Evolutionary conservation across 768 basidiomycete genomes (phyloP).

Genomic region (Sporobolomyces pararoseus): DNA sequence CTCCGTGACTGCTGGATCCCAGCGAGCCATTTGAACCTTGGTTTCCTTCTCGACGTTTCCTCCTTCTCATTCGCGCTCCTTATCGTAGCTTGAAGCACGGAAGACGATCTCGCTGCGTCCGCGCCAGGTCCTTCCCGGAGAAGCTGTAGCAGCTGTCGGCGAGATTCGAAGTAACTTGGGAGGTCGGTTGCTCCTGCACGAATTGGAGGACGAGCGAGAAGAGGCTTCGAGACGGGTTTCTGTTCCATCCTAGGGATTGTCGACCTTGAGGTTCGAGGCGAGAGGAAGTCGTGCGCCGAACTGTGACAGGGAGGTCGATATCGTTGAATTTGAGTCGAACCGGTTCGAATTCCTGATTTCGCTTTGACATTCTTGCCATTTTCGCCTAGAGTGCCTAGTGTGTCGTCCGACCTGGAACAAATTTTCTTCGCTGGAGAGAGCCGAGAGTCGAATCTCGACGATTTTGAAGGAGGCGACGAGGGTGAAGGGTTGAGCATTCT

Average conservation of each 20-base stretch:
- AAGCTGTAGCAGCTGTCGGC: background rate
- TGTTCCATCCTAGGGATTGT: too few species aligned
- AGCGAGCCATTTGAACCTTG: background rate
- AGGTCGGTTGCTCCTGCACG: background rate
- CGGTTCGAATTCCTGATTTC: too few species aligned
- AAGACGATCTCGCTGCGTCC: background rate
- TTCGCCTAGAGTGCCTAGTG: too few species aligned
- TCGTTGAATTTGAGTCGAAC: background rate
- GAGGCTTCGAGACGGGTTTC: background rate
- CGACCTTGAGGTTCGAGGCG: background rate
- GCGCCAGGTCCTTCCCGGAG: background rate
- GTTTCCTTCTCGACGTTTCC: background rate
- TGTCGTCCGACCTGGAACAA: too few species aligned
- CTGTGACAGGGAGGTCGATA: too few species aligned
- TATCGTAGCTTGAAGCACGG: constrained; percentile 5
- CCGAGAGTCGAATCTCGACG: too few species aligned
- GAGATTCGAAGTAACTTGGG: background rate
- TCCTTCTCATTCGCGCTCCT: background rate
- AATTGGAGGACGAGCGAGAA: background rate
- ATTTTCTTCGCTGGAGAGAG: too few species aligned
- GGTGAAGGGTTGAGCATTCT: background rate
- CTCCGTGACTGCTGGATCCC: background rate
- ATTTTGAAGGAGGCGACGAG: background rate
- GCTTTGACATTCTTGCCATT: background rate
- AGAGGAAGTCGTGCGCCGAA: background rate